A percentile compares a stretch with the other conserved stretches of the same genome.
Conservation (phyloP, 768 basidiomycete species). For the Suillus occidentalis region DNA sequence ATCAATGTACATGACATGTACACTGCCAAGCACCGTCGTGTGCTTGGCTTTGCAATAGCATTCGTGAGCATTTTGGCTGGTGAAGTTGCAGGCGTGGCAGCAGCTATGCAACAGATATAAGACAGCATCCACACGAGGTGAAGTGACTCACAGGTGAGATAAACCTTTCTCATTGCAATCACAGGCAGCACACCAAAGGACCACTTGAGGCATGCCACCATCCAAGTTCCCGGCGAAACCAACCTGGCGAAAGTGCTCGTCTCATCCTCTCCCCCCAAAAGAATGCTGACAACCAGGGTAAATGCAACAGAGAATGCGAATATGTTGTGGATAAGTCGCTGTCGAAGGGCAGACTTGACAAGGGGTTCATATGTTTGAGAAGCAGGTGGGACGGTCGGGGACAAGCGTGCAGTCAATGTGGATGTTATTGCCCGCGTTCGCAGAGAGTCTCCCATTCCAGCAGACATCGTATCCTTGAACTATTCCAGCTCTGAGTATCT, state of each 20-base stretch:
- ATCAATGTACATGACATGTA: slow-evolving; percentile 49
- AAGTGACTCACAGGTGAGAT: slow-evolving; percentile 53
- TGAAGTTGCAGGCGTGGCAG: slow-evolving; percentile 49
- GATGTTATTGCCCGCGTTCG: slow-evolving; percentile 42
- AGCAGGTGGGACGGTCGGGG: slow-evolving; percentile 57
- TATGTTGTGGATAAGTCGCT: slow-evolving; percentile 55
- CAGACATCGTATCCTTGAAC: slow-evolving; percentile 1
- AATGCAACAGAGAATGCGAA: slow-evolving; percentile 51
- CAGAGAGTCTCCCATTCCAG: background rate
- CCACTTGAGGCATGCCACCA: slow-evolving; percentile 48
- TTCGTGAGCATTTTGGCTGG: slow-evolving; percentile 48
- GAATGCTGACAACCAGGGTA: slow-evolving; percentile 42
- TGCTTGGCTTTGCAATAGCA: slow-evolving; percentile 48
- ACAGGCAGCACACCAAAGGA: slow-evolving; percentile 53
- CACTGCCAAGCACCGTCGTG: slow-evolving; percentile 42
- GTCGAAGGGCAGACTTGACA: slow-evolving; percentile 59
- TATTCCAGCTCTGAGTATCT: background rate
- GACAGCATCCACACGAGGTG: background rate
- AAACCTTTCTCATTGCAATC: slow-evolving; percentile 55
- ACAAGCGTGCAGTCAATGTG: slow-evolving; percentile 39
- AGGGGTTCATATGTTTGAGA: slow-evolving; percentile 64
- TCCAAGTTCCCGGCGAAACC: slow-evolving; percentile 44
- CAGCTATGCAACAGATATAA: slow-evolving; percentile 33
- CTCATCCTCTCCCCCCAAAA: slow-evolving; percentile 30
- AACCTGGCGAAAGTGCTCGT: slow-evolving; percentile 33